Conservation (phyloP, 176 grass and related monocot genomes). For the Phyllostachys edulis region DNA sequence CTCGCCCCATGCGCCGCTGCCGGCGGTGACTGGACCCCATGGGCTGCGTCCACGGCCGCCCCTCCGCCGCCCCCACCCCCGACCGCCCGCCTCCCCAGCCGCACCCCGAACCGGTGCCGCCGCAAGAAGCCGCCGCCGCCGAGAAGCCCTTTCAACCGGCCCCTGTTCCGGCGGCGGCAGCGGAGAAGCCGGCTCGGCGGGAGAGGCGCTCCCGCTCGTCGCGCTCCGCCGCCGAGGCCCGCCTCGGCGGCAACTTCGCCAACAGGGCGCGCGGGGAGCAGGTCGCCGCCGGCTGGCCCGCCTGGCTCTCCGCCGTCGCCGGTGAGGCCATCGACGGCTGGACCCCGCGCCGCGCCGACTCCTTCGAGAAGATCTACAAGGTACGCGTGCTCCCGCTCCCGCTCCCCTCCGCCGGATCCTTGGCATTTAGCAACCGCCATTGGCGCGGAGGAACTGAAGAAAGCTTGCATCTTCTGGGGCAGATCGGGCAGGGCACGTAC, state of each 20-base stretch:
- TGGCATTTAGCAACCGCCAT: conserved; percentile 26
- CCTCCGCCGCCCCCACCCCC: conserved; percentile 32
- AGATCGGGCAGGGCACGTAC: conserved; percentile 85
- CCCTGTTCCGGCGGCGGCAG: not conserved
- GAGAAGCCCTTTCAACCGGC: conserved; percentile 21
- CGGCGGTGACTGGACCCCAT: conserved; percentile 49
- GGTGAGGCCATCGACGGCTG: conserved; percentile 77
- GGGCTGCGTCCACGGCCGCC: conserved; percentile 80
- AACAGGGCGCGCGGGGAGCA: conserved; percentile 69
- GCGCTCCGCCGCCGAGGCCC: conserved; percentile 23
- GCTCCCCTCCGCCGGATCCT: not conserved
- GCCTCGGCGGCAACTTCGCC: conserved; percentile 51
- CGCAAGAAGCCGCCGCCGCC: conserved; percentile 14
- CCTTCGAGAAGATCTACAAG: conserved; percentile 95
- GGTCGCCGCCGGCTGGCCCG: conserved; percentile 73
- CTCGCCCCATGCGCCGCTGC: conserved; percentile 35
- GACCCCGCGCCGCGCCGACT: conserved; percentile 65
- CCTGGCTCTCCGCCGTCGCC: conserved; percentile 73
- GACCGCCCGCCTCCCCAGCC: conserved; percentile 35
- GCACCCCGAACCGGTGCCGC: conserved; percentile 28
- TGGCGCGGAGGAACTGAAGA: conserved; percentile 27
- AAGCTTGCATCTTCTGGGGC: conserved; percentile 24
- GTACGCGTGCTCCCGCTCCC: conserved; percentile 19
- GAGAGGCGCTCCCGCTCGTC: conserved; percentile 43
- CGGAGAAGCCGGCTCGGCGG: conserved; percentile 30